Evolutionary conservation across 805 yeast genomes (phyloP).

Genomic region (Pichia deserticola): DNA sequence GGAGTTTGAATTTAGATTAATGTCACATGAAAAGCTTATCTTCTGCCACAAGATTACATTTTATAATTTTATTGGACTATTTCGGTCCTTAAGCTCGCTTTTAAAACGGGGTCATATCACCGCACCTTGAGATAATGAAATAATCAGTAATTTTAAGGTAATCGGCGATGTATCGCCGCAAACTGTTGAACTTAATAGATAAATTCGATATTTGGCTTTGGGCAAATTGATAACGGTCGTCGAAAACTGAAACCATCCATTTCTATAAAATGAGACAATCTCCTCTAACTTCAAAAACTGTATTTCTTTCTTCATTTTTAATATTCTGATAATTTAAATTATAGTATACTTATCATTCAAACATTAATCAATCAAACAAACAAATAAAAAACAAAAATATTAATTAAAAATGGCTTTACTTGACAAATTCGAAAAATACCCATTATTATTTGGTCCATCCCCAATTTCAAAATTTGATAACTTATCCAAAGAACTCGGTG

Average conservation of each 20-base stretch:
- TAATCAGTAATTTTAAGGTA: too few species aligned
- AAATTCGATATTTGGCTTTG: too few species aligned
- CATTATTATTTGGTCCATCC: slow-evolving; percentile 29
- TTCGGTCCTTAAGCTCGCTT: too few species aligned
- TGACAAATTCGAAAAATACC: slow-evolving; percentile 21
- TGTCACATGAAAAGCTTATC: too few species aligned
- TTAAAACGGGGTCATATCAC: not conserved
- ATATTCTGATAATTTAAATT: not conserved
- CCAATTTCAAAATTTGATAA: slow-evolving; percentile 28
- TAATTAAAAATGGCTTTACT: slow-evolving; percentile 12
- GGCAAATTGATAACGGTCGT: too few species aligned
- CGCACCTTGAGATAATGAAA: not conserved
- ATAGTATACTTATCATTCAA: too few species aligned
- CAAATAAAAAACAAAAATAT: not conserved
- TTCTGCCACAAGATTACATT: too few species aligned
- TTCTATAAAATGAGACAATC: not conserved
- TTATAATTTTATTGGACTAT: too few species aligned
- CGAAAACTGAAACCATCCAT: not conserved
- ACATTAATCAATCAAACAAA: not conserved
- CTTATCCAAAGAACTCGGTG: slow-evolving; percentile 24
- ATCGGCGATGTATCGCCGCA: slow-evolving; percentile 2
- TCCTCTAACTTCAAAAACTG: not conserved
- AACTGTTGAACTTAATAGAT: not conserved
- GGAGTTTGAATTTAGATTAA: too few species aligned
- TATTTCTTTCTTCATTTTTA: not conserved